Base-by-base conservation (phyloP, 495 filamentous ascomycete species). In the Podospora tetraspora region DNA sequence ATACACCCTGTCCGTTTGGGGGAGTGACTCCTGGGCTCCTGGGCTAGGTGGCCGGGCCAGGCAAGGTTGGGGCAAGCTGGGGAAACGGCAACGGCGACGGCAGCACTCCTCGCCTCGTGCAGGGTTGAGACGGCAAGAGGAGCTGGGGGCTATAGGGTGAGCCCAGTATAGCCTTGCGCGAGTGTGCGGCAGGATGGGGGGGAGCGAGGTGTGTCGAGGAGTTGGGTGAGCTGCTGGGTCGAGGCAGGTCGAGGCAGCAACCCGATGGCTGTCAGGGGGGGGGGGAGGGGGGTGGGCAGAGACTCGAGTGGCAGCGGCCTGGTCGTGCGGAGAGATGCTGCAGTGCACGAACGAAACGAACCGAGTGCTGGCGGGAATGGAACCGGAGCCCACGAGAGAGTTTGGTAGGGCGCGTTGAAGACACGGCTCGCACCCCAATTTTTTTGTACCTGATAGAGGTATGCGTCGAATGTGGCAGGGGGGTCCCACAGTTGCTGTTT, bases 401-500 rank as follows among this genome's bases (percentile, higher is more conserved):
- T 69, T 69, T 73, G 73, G 71, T 74, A 72, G 73, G 70, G 69
- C 71, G 74, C 70, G 68, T 72, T 64, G 69, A 71, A 68, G 70
- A 69, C 72, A 70, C 71, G 71, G 75, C 73, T 76, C 68, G 66
- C 71, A 73, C 69, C 73, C 75, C 75, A 69, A 75, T 65, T 72
- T 72, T 52, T 78, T 73, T 72, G 77, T 69, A 72, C 73, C 71
- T 76, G 74, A 72, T 74, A 68, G 68, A 72, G 68, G 66, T 59
- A 70, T 73, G 70, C 67, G 68, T 59, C 32, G 66, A 70, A 61
- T 65, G 72, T 74, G 72, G 76, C 56, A 66, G 71, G 68, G 68
- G 72, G 68, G 63, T 75, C 70, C 74, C 72, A 72, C 76, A 68
- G 69, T 69, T 74, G 64, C 74, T 78, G 73, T 78, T 79, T 79